Evolutionary conservation across 768 basidiomycete genomes (phyloP).

Genomic region (Kwoniella bestiolae): DNA sequence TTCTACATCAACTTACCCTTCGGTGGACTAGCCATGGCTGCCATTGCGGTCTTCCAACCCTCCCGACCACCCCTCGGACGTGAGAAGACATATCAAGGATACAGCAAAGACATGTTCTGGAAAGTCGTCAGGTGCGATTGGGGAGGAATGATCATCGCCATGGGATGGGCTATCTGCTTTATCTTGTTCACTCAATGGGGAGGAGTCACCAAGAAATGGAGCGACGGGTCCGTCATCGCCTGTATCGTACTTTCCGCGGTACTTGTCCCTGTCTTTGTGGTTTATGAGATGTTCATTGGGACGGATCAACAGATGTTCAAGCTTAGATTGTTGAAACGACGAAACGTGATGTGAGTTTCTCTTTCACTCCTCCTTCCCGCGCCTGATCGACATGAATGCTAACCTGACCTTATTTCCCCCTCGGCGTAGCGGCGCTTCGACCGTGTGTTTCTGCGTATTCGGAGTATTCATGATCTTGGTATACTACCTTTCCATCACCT

Average conservation of each 20-base stretch:
- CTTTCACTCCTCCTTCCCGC: no score
- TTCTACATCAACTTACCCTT: constrained; percentile 61
- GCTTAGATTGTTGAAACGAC: constrained; percentile 54
- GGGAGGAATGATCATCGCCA: constrained; percentile 39
- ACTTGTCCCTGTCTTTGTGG: constrained; percentile 53
- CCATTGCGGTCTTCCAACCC: constrained; percentile 43
- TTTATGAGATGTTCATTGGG: constrained; percentile 58
- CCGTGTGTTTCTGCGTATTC: constrained; percentile 53
- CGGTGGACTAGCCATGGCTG: constrained; percentile 49
- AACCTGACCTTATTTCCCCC: neutral
- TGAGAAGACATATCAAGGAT: constrained; percentile 48
- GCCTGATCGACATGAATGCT: no score
- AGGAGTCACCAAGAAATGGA: constrained; percentile 60
- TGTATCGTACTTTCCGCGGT: constrained; percentile 49
- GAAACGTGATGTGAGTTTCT: constrained; percentile 51
- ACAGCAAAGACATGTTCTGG: constrained; percentile 48
- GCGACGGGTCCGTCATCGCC: constrained; percentile 60
- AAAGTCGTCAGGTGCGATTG: constrained; percentile 51
- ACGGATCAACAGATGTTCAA: constrained; percentile 59
- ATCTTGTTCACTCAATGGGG: constrained; percentile 56
- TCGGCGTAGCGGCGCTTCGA: constrained; percentile 38
- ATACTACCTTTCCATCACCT: constrained; percentile 51
- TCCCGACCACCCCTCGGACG: constrained; percentile 46
- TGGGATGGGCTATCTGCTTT: constrained; percentile 48
- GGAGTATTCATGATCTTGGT: constrained; percentile 54